These are phyloP conservation scores for Magnaporthiopsis poae DNA, from an alignment of 2,329 filamentous ascomycete genomes.

Conservation along the genomic window DNA sequence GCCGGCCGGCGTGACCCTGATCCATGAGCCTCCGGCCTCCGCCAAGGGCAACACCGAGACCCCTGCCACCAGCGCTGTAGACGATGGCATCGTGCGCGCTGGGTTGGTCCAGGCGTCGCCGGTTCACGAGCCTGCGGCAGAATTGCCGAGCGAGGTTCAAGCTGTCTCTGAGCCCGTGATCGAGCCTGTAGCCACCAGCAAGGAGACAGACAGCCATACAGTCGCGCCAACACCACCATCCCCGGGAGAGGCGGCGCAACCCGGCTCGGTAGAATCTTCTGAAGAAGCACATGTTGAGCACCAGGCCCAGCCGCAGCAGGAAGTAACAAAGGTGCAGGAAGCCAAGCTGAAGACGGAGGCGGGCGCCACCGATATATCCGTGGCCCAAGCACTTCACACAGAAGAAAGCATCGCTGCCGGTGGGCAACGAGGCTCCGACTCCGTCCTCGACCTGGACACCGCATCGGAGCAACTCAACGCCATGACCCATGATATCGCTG, in stretches of 20 bases:
- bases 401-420: neutral
- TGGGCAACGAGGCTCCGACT: neutral
- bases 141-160: neutral
- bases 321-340: neutral
- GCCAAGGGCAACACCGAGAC: neutral
- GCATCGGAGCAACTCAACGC: neutral
- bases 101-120: neutral
- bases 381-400: neutral
- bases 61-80: neutral
- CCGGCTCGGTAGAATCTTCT: neutral
- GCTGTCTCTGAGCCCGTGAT: neutral
- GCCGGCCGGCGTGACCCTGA: neutral
- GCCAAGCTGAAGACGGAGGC: neutral
- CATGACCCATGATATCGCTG: neutral
- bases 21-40: neutral
- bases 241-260: neutral
- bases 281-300: neutral
- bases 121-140: neutral
- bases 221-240: neutral
- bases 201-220: neutral
- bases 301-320: neutral
- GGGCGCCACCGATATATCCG: neutral
- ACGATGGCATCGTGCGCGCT: neutral
- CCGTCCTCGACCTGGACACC: neutral
- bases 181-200: neutral